These are phyloP conservation scores for Casuarina equisetifolia DNA, from an alignment of 306 rosid species.

Conservation along the genomic window DNA sequence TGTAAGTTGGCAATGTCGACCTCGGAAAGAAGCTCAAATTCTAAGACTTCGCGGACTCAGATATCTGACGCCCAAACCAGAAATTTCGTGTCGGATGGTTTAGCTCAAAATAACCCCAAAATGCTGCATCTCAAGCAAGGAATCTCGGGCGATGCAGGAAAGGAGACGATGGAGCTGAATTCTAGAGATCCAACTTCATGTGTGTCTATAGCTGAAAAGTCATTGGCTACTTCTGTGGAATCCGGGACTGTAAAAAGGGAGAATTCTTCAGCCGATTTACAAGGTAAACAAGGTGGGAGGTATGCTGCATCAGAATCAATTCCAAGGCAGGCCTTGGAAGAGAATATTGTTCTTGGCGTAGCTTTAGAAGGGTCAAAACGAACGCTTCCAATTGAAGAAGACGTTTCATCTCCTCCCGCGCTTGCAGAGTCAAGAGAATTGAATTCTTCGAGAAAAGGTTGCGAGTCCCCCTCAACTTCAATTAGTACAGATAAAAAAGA, in stretches of 20 bases:
- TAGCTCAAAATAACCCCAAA: slow-evolving; percentile 47
- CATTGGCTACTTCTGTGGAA: slow-evolving; percentile 33
- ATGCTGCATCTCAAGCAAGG: slow-evolving; percentile 48
- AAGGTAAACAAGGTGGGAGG: slow-evolving; percentile 62
- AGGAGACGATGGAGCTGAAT: slow-evolving; percentile 37
- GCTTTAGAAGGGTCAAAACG: slow-evolving; percentile 95
- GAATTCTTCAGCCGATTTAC: slow-evolving; percentile 33
- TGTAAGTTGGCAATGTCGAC: slow-evolving; percentile 34
- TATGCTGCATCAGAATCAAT: slow-evolving; percentile 35
- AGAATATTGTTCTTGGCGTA: slow-evolving; percentile 89
- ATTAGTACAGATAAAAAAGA: slow-evolving; percentile 61
- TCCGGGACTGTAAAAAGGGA: slow-evolving; percentile 46
- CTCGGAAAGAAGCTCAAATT: slow-evolving; percentile 32
- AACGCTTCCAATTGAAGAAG: slow-evolving; percentile 89
- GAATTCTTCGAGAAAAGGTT: slow-evolving; percentile 51
- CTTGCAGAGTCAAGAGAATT: slow-evolving; percentile 61
- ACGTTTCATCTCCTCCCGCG: slow-evolving; percentile 38
- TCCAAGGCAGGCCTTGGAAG: slow-evolving; percentile 60
- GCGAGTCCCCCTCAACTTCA: slow-evolving; percentile 45
- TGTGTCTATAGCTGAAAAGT: slow-evolving; percentile 31
- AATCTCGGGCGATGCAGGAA: slow-evolving; percentile 39
- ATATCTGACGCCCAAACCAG: slow-evolving; percentile 40
- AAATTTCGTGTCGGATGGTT: slow-evolving; percentile 32
- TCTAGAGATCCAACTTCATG: slow-evolving; percentile 37
- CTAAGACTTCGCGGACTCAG: slow-evolving; percentile 42